Evolutionary conservation across 257 asterid species (phyloP), one percentile per base, ranked within the genome.

Genomic region (Coffea canephora): DNA sequence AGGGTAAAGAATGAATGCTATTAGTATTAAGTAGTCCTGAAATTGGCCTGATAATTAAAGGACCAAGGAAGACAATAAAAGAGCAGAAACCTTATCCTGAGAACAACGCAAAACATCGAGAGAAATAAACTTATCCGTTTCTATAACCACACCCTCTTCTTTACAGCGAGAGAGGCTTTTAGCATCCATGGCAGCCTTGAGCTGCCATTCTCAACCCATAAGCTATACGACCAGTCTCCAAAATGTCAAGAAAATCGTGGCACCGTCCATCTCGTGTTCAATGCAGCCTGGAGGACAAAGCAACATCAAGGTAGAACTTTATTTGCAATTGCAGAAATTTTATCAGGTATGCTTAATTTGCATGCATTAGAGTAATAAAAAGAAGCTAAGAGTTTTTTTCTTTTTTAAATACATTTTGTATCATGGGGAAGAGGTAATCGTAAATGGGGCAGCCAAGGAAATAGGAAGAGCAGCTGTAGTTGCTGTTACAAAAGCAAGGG

Each of bases 381-480:
- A 55, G 21, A 54, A 77, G 77, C 77, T 83, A 80, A 81, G 83
- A 74, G 45, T 1, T 66, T 59, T 59, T 41, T 6, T 59, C 34
- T 41, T 6, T 43, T 4, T 39, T 14, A 31, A n/a, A 59, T 73
- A 13, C 13, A 23, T 25, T 4, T 27, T 59, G 25, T 43, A 6
- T 6, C 61, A 1, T 52, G 74, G 71, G 64, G 62, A 82, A 89
- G 80, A 92, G 97, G 96, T 92, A 68, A 87, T 94, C 41, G 84
- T 94, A 54, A 94, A 91, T 85, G 98, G 97, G 66, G 98, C 97
- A 69, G 97, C 97, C 1, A 94, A 94, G 81, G 97, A 91, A 77
- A 94, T 91, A 43, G 98, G 97, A 1, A 87, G 94, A 80, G 98
- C 97, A 43, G 98, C 97, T 68, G 98, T 92, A 41, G 49, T 89